Evolutionary conservation across 371 early-diverging fungal species (phyloP).

Genomic region (Amoeboaphelidium protococcarum): DNA sequence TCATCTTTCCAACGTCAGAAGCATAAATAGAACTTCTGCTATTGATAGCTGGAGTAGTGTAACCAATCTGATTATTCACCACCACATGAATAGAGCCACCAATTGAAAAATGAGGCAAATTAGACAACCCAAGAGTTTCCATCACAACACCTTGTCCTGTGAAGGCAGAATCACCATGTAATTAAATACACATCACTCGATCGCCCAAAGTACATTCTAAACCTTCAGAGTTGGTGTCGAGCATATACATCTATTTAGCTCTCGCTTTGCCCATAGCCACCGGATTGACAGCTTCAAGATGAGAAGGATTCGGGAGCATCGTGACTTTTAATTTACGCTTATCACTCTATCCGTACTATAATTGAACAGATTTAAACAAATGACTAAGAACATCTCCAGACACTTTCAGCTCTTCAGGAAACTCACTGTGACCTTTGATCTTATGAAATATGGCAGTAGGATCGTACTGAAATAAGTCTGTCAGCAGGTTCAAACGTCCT

Average conservation of each 20-base stretch:
- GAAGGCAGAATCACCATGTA: slow-evolving; percentile 72
- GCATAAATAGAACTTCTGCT: slow-evolving; percentile 70
- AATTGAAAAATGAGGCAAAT: slow-evolving; percentile 66
- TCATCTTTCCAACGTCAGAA: slow-evolving; percentile 79
- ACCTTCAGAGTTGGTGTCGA: slow-evolving; percentile 25
- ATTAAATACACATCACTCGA: slow-evolving; percentile 59
- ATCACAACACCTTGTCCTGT: slow-evolving; percentile 62
- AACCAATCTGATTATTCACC: slow-evolving; percentile 91
- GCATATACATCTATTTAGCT: slow-evolving; percentile 62
- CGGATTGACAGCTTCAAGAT: slow-evolving; percentile 79
- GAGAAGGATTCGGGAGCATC: slow-evolving; percentile 76
- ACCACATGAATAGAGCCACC: slow-evolving; percentile 86
- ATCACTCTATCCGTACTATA: not conserved
- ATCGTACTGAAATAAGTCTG: slow-evolving; percentile 47
- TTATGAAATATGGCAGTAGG: slow-evolving; percentile 66
- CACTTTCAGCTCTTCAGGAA: slow-evolving; percentile 38
- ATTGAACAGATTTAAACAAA: slow-evolving; percentile 13
- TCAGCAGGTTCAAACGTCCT: slow-evolving; percentile 71
- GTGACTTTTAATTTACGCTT: slow-evolving; percentile 1
- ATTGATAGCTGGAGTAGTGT: slow-evolving; percentile 75
- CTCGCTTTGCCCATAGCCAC: slow-evolving; percentile 80
- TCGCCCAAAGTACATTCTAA: slow-evolving; percentile 51
- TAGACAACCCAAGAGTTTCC: slow-evolving; percentile 74
- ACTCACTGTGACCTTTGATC: slow-evolving; percentile 65
- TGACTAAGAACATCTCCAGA: slow-evolving; percentile 80